phyloP scores from a whole-genome alignment of 805 yeast genomes.

The Blastobotrys mokoenaii region DNA sequence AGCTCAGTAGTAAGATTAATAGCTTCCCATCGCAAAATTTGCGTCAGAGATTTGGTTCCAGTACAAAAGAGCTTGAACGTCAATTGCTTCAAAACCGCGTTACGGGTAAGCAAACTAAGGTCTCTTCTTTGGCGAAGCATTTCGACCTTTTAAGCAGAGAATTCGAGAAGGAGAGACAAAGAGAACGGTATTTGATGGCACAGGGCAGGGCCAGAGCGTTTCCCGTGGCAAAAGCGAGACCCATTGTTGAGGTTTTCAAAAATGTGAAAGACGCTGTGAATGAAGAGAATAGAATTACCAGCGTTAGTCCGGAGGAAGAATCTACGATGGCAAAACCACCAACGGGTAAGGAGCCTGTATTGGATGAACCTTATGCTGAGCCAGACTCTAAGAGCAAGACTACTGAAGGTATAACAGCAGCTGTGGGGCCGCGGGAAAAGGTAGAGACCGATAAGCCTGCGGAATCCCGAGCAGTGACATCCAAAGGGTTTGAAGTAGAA shows the following conservation, averaged over 20 bases:
- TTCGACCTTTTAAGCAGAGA: slow-evolving; percentile 75
- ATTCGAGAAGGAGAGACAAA: slow-evolving; percentile 79
- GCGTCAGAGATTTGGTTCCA: slow-evolving; percentile 12
- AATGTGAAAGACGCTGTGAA: slow-evolving; percentile 84
- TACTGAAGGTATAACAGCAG: not conserved
- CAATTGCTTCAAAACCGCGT: slow-evolving; percentile 14
- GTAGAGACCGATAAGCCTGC: not conserved
- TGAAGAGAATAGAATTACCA: slow-evolving; percentile 28
- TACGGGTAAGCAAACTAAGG: slow-evolving; percentile 14
- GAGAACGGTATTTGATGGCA: slow-evolving; percentile 57
- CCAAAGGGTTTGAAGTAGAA: not conserved
- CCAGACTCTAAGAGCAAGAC: not conserved
- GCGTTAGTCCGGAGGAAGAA: slow-evolving; percentile 3
- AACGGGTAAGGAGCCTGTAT: not conserved
- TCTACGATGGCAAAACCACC: not conserved
- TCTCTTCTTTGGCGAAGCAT: slow-evolving; percentile 44
- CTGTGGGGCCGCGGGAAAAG: not conserved
- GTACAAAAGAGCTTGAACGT: slow-evolving; percentile 18
- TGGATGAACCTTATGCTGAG: too few relatives aligned
- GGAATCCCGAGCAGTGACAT: not conserved
- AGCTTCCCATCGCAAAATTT: slow-evolving; percentile 13
- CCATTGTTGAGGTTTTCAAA: slow-evolving; percentile 85
- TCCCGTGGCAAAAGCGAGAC: slow-evolving; percentile 67
- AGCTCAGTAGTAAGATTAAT: slow-evolving; percentile 10
- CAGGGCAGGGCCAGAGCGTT: slow-evolving; percentile 54